A percentile compares a stretch with the other conserved stretches of the same genome.
Conservation (phyloP, 1,139 yeast species). For the Komagataea norvegica region DNA sequence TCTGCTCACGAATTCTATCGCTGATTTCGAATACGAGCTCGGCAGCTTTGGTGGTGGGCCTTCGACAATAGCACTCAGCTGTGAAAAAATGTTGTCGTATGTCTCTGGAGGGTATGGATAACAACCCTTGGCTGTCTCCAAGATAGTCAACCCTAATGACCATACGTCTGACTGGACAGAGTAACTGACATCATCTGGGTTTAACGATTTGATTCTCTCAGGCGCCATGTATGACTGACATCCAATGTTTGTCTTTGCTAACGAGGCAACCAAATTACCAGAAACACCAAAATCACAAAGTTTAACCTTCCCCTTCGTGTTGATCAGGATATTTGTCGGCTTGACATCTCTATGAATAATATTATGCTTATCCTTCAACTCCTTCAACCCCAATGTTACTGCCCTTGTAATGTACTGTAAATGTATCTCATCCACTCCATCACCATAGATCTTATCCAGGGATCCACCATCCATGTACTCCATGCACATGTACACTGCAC, state of each 20-base stretch:
- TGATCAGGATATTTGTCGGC: slow-evolving; percentile 88
- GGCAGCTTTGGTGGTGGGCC: slow-evolving; percentile 89
- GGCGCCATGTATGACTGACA: slow-evolving; percentile 99
- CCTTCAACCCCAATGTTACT: slow-evolving; percentile 77
- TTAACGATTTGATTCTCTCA: slow-evolving; percentile 72
- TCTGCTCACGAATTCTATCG: slow-evolving; percentile 71
- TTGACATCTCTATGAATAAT: slow-evolving; percentile 96
- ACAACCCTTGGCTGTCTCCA: slow-evolving; percentile 85
- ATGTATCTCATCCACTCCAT: slow-evolving; percentile 77
- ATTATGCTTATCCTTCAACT: slow-evolving; percentile 82
- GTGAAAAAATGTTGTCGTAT: slow-evolving; percentile 83
- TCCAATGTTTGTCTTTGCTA: slow-evolving; percentile 95
- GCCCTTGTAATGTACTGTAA: slow-evolving; percentile 79
- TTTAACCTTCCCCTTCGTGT: slow-evolving; percentile 79
- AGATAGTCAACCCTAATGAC: slow-evolving; percentile 86
- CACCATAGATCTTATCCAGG: slow-evolving; percentile 77
- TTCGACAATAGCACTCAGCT: slow-evolving; percentile 91
- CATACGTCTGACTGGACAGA: slow-evolving; percentile 95
- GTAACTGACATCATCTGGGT: slow-evolving; percentile 70
- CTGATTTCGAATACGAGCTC: slow-evolving; percentile 60
- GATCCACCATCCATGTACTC: slow-evolving; percentile 99
- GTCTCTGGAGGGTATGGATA: slow-evolving; percentile 97
- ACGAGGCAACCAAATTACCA: slow-evolving; percentile 91
- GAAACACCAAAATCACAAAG: slow-evolving; percentile 96
- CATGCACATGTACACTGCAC: slow-evolving; percentile 97